A percentile compares a stretch with the other conserved stretches of the same genome.
These are phyloP conservation scores for Choiromyces venosus DNA, from an alignment of 495 filamentous ascomycete species.

Conservation along the genomic window DNA sequence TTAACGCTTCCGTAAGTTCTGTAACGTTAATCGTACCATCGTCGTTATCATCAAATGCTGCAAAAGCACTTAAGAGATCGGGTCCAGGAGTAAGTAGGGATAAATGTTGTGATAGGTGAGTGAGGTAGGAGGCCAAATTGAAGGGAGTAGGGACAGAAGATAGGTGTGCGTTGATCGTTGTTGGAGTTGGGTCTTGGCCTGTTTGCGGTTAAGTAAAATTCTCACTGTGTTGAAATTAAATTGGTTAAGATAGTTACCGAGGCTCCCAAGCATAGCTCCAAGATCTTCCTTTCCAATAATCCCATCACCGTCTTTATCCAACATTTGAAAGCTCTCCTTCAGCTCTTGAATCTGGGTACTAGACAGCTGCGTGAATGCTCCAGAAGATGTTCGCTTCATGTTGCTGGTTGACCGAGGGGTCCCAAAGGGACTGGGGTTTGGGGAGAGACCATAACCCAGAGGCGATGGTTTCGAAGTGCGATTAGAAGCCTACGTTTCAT, in stretches of 20 bases:
- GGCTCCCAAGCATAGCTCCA: slow-evolving; percentile 36
- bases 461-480: slow-evolving; percentile 40
- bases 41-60: slow-evolving; percentile 93
- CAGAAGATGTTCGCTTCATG: slow-evolving; percentile 34
- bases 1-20: slow-evolving; percentile 74
- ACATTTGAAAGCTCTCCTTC: slow-evolving; percentile 41
- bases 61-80: slow-evolving; percentile 80
- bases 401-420: slow-evolving; percentile 16
- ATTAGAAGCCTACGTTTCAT: slow-evolving; percentile 27
- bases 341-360: slow-evolving; percentile 38
- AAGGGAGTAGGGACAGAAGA: slow-evolving; percentile 60
- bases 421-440: slow-evolving; percentile 13
- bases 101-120: slow-evolving; percentile 66
- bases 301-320: slow-evolving; percentile 42
- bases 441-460: slow-evolving; percentile 31
- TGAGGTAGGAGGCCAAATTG: slow-evolving; percentile 77
- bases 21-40: slow-evolving; percentile 81
- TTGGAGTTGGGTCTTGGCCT: slow-evolving; percentile 32
- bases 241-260: slow-evolving; percentile 34
- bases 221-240: background rate
- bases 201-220: slow-evolving; percentile 44
- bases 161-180: slow-evolving; percentile 24
- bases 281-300: slow-evolving; percentile 36
- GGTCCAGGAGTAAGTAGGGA: slow-evolving; percentile 62
- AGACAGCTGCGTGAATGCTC: slow-evolving; percentile 38